These are phyloP conservation scores for Solanum hybrid DNA, from an alignment of 305 asterid species.

Conservation along the genomic window DNA sequence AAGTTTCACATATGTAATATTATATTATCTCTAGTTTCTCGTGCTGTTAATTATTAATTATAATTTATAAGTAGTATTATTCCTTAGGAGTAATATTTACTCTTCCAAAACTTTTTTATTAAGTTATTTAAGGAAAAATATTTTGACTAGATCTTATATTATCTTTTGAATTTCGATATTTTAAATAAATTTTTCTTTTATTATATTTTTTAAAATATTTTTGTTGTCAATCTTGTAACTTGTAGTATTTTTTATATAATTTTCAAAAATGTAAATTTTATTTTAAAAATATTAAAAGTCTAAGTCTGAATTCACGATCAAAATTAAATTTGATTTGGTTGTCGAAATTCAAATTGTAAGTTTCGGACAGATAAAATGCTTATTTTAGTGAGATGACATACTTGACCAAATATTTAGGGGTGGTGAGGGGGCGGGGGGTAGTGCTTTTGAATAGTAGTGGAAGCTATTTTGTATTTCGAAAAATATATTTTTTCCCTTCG, in stretches of 20 bases:
- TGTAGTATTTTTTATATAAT: not conserved
- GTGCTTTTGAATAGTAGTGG: no score
- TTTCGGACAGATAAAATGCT: not conserved
- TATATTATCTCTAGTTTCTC: no score
- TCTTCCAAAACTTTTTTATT: not conserved
- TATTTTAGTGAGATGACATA: no score
- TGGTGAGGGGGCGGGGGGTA: no score
- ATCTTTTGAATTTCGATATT: not conserved
- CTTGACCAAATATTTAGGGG: not conserved
- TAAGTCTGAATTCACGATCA: not conserved
- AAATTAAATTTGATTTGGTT: no score
- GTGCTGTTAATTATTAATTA: no score
- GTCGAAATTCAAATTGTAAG: no score
- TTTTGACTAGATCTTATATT: not conserved
- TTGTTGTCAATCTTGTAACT: not conserved
- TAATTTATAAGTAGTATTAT: no score
- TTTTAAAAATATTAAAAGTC: not conserved
- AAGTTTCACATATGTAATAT: no score
- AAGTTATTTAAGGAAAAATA: not conserved
- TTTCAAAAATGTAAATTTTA: not conserved
- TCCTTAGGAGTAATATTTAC: not conserved
- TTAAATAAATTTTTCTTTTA: not conserved
- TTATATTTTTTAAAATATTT: not conserved
- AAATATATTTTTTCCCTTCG: no score
- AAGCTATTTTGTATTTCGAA: no score